Percentiles rank a stretch among this genome's conserved stretches.
These are phyloP conservation scores for Coemansia sp. DNA, from an alignment of 192 early-diverging fungal species.

Conservation along the genomic window DNA sequence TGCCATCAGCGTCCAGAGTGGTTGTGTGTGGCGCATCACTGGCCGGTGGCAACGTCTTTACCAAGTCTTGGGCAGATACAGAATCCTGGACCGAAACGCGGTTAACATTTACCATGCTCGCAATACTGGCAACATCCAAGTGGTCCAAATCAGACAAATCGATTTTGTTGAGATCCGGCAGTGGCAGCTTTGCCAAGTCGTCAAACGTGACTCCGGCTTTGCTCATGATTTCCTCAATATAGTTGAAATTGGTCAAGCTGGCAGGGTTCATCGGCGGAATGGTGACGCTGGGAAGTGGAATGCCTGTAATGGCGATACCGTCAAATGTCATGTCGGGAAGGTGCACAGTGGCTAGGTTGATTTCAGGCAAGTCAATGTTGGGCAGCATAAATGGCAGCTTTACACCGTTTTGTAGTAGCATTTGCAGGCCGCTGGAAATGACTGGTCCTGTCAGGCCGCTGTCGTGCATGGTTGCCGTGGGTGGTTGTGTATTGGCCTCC, in stretches of 20 bases:
- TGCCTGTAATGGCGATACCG: conserved; percentile 38
- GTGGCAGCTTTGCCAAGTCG: conserved; percentile 39
- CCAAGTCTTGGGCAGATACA: conserved; percentile 13
- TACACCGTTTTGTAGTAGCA: conserved; percentile 45
- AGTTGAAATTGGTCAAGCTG: conserved; percentile 39
- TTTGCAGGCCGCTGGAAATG: conserved; percentile 40
- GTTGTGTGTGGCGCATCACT: conserved; percentile 27
- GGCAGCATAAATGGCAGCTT: conserved; percentile 38
- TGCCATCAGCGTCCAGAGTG: conserved; percentile 35
- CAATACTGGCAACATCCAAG: conserved; percentile 16
- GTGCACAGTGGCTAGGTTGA: conserved; percentile 42
- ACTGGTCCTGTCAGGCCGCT: conserved; percentile 32
- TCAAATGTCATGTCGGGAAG: conserved; percentile 47
- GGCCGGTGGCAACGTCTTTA: conserved; percentile 6
- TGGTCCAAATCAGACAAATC: conserved; percentile 18
- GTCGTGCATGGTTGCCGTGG: neutral
- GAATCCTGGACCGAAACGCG: conserved; percentile 15
- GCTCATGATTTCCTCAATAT: conserved; percentile 42
- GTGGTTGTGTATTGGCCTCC: conserved; percentile 1
- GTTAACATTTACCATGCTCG: conserved; percentile 34
- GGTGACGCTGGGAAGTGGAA: conserved; percentile 34
- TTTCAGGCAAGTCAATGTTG: conserved; percentile 34
- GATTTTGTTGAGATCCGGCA: conserved; percentile 38
- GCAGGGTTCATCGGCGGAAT: conserved; percentile 45
- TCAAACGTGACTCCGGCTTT: conserved; percentile 39